Evolutionary conservation across 805 yeast genomes (phyloP).

Genomic region (Ogataea populi-albae): DNA sequence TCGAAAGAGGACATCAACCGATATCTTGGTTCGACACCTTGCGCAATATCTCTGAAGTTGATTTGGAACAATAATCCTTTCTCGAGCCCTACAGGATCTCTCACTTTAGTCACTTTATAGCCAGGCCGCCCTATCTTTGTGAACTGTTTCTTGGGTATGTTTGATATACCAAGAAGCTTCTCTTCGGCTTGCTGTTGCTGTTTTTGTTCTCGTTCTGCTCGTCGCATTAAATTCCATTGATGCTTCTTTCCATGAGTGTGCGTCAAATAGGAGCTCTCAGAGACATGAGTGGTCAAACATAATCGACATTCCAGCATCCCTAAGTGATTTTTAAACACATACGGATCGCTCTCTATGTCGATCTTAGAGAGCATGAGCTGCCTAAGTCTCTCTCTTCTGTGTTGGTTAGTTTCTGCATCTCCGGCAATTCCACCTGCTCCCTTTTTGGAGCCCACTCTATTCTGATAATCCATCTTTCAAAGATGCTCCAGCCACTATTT

Average conservation of each 20-base stretch:
- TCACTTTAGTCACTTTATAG: slow-evolving; percentile 62
- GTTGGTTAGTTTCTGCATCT: slow-evolving; percentile 62
- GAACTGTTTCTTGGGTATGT: slow-evolving; percentile 47
- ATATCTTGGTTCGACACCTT: slow-evolving; percentile 55
- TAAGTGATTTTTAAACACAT: slow-evolving; percentile 77
- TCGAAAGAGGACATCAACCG: slow-evolving; percentile 80
- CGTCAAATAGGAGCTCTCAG: slow-evolving; percentile 76
- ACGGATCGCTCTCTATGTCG: slow-evolving; percentile 68
- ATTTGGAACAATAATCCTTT: slow-evolving; percentile 67
- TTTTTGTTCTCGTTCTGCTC: slow-evolving; percentile 43
- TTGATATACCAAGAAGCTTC: slow-evolving; percentile 27
- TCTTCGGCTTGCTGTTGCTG: slow-evolving; percentile 14
- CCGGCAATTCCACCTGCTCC: slow-evolving; percentile 92
- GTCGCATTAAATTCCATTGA: slow-evolving; percentile 62
- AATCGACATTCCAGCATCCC: slow-evolving; percentile 82
- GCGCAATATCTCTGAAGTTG: slow-evolving; percentile 48
- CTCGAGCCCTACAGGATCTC: slow-evolving; percentile 56
- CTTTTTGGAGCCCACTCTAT: slow-evolving; percentile 84
- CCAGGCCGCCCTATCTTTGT: slow-evolving; percentile 71
- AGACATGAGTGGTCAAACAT: slow-evolving; percentile 78
- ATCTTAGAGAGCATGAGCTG: slow-evolving; percentile 53
- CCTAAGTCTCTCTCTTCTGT: slow-evolving; percentile 63
- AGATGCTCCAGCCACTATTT: background rate
- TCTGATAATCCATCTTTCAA: slow-evolving; percentile 74
- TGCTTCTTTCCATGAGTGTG: slow-evolving; percentile 87